Evolutionary conservation across 768 basidiomycete genomes (phyloP), one percentile per base, ranked within the genome.

Genomic region (Lanmaoa rubissima): DNA sequence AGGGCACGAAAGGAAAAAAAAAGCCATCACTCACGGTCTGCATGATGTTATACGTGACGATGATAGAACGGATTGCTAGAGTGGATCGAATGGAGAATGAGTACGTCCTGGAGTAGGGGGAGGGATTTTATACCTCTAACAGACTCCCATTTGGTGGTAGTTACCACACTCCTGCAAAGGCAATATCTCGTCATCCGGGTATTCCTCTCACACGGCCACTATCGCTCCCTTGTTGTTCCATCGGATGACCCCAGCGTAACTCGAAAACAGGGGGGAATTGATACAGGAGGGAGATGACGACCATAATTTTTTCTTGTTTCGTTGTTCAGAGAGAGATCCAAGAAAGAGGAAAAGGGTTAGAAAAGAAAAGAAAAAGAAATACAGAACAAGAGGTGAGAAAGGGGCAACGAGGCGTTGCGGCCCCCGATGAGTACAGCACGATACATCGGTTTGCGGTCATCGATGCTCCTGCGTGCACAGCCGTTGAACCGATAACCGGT

Each of bases 11-110:
- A 6, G 19, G 4, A 14, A 19, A 47, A 31, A 31, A 31, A 13
- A 28, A 1, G 24, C 0, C 14, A n/a, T 14, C 36, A 54, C 63
- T 42, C 38, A 64, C 63, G 7, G 40, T 62, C 38, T 65, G 64
- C 63, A 64, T 62, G 40, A 38, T 48, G 11, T 0, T 24, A 2
- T 10, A 14, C 3, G 11, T n/a, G 53, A 44, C 16, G 42, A 8
- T 47, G 35, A 44, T 49, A 6, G 17, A 42, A 42, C 4, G 41
- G 42, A 38, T 39, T 51, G 12, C 1, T 51, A 6, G 28, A 28
- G 28, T 28, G 11, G 41, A 24, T 38, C 5, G 19, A 36, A n/a
- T 52, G 21, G 53, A 31, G 38, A 5, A 53, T 19, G 19, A 32
- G 35, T 12, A 24, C 35, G 10, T 26, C 35, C 9, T 11, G 17